phyloP scores from a whole-genome alignment of 305 asterid species.

The Rubia peregrina region DNA sequence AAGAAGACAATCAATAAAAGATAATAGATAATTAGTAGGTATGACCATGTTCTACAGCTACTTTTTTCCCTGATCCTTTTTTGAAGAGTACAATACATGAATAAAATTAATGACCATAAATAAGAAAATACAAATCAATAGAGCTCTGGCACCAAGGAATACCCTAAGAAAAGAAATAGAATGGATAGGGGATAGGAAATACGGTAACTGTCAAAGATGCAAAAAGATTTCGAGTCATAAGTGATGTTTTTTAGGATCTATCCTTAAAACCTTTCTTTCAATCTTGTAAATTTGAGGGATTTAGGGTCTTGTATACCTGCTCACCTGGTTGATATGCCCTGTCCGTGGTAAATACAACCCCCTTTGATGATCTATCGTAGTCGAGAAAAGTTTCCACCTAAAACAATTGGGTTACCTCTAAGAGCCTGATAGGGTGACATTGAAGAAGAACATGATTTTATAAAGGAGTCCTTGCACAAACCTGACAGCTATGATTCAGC shows the following conservation, averaged over 20 bases:
- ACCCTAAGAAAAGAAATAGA: background rate
- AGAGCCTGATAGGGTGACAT: conserved; percentile 14
- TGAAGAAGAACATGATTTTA: conserved; percentile 9
- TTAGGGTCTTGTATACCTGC: conserved; percentile 64
- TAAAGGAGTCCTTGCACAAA: conserved; percentile 23
- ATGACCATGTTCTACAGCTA: background rate
- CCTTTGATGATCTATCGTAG: conserved; percentile 79
- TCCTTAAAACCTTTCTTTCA: background rate
- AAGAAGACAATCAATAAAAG: too few species aligned
- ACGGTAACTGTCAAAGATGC: background rate
- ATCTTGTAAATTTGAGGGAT: background rate
- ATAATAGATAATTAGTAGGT: too few species aligned
- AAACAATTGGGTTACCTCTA: conserved; percentile 23
- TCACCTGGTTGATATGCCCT: conserved; percentile 98
- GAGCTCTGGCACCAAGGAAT: background rate
- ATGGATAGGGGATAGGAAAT: background rate
- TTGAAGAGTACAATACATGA: conserved; percentile 6
- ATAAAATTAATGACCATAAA: background rate
- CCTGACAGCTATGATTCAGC: conserved; percentile 90
- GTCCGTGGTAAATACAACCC: conserved; percentile 86
- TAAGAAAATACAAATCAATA: background rate
- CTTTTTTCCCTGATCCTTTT: background rate
- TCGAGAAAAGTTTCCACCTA: conserved; percentile 90
- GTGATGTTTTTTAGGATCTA: background rate
- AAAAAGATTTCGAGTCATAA: background rate